Evolutionary conservation across 1,139 yeast species (phyloP), one percentile per base, ranked within the genome.

Genomic region (Magnusiomyces fungicola): DNA sequence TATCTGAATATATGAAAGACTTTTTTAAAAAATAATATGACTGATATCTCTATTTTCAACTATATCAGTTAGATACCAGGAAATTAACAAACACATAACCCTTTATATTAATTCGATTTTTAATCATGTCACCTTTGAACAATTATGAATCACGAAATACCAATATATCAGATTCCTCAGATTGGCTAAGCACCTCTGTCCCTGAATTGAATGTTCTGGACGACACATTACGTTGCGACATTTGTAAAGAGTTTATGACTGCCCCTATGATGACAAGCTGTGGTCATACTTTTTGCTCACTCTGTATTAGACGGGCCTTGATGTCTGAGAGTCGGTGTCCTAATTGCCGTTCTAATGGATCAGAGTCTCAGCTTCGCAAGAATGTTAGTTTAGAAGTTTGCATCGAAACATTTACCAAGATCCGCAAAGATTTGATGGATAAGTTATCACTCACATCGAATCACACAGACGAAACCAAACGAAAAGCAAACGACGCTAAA

Each of bases 251-350:
- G 53, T 79, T 83, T 56, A 71, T 86, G 53, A 74, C 69, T 43
- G 90, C 94, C 0, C 97, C 98, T 1, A 89, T 88, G 49, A 70
- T 85, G 42, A 86, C 97, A 1, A 75, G 83, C 5, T 83, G 86
- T 45, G 36, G 41, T 3, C 97, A 92, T 63, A 83, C 94, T 0
- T 92, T 89, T 63, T 92, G 98, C 64, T 88, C 96, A 0, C 74
- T 83, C 22, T 92, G 98, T 64, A 86, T 92, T 34, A 74, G 97
- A 53, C 78, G 84, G 55, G 80, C 83, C 54, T 67, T 90, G 44
- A 70, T 80, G 23, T 69, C 68, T 41, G 79, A 78, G 34, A 75
- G 76, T 37, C 69, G 75, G 51, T 92, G 97, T 62, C 97, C 97
- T 0, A 68, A 86, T 47, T 92, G 98, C 65, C 75, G 83, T 36